A percentile compares a stretch with the other conserved stretches of the same genome.
These are phyloP conservation scores for Ophiosphaerella narmari DNA, from an alignment of 2,329 filamentous ascomycete genomes.

Conservation along the genomic window DNA sequence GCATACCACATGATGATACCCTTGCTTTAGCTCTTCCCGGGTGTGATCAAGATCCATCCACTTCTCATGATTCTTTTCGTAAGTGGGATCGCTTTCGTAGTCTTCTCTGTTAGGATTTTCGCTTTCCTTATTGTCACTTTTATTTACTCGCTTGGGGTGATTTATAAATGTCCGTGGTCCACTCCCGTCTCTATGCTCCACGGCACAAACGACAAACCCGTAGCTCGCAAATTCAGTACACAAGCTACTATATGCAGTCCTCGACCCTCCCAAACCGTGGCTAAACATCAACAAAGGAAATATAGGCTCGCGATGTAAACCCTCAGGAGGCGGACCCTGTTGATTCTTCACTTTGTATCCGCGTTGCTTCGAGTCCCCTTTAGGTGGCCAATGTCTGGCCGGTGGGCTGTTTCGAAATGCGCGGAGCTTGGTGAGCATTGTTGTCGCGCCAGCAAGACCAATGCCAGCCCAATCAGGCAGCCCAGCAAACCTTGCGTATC, in stretches of 20 bases:
- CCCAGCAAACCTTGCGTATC: conserved; percentile 66
- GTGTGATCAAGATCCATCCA: conserved; percentile 44
- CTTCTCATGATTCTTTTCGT: conserved; percentile 27
- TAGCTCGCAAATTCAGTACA: conserved; percentile 70
- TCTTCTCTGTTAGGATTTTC: conserved; percentile 5
- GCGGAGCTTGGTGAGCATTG: conserved; percentile 68
- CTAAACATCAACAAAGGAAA: conserved; percentile 70
- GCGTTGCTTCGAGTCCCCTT: conserved; percentile 44
- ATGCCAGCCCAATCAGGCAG: conserved; percentile 54
- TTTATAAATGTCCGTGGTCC: conserved; percentile 66
- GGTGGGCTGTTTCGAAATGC: conserved; percentile 65
- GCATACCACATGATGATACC: conserved; percentile 55
- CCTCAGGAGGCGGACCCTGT: conserved; percentile 46
- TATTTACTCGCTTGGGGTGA: conserved; percentile 48
- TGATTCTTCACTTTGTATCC: conserved; percentile 50
- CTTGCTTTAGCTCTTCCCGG: conserved; percentile 43
- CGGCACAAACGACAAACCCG: conserved; percentile 66
- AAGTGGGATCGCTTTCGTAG: conserved; percentile 9
- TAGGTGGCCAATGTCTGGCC: conserved; percentile 60
- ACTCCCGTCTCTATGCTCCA: conserved; percentile 69
- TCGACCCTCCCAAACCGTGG: conserved; percentile 67
- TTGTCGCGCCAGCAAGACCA: conserved; percentile 60
- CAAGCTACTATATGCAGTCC: conserved; percentile 65
- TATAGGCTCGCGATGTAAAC: conserved; percentile 44
- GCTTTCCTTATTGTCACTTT: conserved; percentile 24